Evolutionary conservation across 139 green algal species (phyloP).

Genomic region (Coelastrella sp.): DNA sequence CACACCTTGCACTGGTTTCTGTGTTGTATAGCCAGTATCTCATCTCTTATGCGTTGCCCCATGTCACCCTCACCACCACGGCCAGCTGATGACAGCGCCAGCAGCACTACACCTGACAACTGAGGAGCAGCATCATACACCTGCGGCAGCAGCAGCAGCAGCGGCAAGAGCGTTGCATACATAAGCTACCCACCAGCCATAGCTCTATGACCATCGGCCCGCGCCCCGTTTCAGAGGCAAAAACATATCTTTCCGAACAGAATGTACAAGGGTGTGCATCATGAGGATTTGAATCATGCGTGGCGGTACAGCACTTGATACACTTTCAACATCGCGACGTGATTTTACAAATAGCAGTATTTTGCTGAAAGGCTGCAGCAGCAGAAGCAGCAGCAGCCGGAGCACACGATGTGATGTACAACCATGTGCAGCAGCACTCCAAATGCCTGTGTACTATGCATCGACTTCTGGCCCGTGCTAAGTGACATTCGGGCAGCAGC

Average conservation of each 20-base stretch:
- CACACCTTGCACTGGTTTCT: constrained; percentile 73
- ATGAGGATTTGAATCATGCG: too few relatives aligned
- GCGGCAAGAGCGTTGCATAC: neutral
- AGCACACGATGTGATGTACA: too few relatives aligned
- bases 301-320: too few relatives aligned
- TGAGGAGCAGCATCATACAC: constrained; percentile 19
- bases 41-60: constrained; percentile 83
- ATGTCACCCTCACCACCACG: constrained; percentile 70
- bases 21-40: constrained; percentile 80
- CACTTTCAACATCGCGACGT: too few relatives aligned
- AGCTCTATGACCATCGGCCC: neutral
- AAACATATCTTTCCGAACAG: neutral
- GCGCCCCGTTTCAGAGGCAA: neutral
- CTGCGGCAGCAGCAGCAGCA: neutral
- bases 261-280: too few relatives aligned
- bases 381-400: too few relatives aligned
- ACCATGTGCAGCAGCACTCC: neutral
- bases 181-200: neutral
- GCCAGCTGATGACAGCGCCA: constrained; percentile 69
- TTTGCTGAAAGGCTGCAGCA: too few relatives aligned
- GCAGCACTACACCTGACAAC: constrained; percentile 42
- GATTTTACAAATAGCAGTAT: too few relatives aligned
- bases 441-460: too few relatives aligned
- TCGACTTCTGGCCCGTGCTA: too few relatives aligned
- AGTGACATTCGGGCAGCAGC: too few relatives aligned